These are phyloP conservation scores for Gaeumannomyces tritici DNA, from an alignment of 2,329 filamentous ascomycete genomes.

Conservation along the genomic window DNA sequence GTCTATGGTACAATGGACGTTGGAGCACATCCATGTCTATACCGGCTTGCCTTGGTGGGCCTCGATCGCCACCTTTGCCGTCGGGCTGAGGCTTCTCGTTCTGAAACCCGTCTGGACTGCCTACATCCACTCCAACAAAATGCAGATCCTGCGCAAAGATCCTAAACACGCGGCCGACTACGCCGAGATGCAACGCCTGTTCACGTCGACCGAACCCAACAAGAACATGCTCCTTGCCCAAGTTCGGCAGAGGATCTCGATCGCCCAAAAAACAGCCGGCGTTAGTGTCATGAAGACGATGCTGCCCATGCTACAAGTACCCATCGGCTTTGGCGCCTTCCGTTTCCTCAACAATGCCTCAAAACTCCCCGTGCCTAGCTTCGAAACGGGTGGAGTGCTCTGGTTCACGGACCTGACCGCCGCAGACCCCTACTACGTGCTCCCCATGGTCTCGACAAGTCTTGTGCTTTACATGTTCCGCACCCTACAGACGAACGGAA, in stretches of 20 bases:
- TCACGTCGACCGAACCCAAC: background rate
- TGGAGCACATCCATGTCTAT: slow-evolving; percentile 78
- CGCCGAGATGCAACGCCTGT: slow-evolving; percentile 27
- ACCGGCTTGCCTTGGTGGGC: slow-evolving; percentile 73
- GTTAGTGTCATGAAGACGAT: slow-evolving; percentile 41
- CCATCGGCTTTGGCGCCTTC: slow-evolving; percentile 75
- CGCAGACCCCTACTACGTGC: slow-evolving; percentile 65
- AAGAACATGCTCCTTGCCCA: background rate
- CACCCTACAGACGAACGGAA: slow-evolving; percentile 16
- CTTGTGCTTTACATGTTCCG: slow-evolving; percentile 26
- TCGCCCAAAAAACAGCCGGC: slow-evolving; percentile 39
- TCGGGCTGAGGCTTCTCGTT: slow-evolving; percentile 54
- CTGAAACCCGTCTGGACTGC: slow-evolving; percentile 56
- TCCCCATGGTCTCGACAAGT: slow-evolving; percentile 54
- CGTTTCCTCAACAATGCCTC: slow-evolving; percentile 66
- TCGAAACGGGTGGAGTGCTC: slow-evolving; percentile 59
- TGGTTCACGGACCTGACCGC: slow-evolving; percentile 76
- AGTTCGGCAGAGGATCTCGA: background rate
- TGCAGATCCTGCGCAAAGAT: slow-evolving; percentile 34
- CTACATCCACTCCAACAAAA: slow-evolving; percentile 51
- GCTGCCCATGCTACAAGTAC: slow-evolving; percentile 46
- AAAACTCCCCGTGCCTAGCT: slow-evolving; percentile 66
- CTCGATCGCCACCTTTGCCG: slow-evolving; percentile 56
- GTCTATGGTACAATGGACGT: slow-evolving; percentile 57
- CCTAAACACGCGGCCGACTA: slow-evolving; percentile 41